These are phyloP conservation scores for Ceratobasidium sp. DNA, from an alignment of 1,284 basidiomycete species.

Conservation along the genomic window DNA sequence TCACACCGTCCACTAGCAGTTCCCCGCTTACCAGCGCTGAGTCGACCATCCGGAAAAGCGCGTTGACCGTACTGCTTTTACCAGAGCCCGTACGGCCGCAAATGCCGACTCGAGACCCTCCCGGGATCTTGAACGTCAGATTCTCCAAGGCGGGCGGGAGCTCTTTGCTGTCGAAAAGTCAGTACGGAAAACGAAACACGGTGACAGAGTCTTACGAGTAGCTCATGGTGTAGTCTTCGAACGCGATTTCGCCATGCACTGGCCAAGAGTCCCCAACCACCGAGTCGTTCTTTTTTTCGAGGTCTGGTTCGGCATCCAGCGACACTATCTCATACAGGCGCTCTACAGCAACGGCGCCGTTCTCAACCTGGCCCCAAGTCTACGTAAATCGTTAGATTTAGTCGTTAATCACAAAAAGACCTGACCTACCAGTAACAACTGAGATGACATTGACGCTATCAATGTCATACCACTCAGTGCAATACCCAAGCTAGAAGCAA, in stretches of 20 bases:
- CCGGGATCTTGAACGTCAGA: not conserved
- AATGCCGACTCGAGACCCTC: not conserved
- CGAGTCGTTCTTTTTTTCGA: not conserved
- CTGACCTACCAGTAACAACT: not conserved
- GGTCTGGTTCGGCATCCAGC: not conserved
- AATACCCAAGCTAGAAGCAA: constrained; percentile 11
- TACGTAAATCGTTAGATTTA: not conserved
- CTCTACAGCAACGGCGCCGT: constrained; percentile 8
- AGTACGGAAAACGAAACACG: not conserved
- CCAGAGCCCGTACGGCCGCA: constrained; percentile 21
- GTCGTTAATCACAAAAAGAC: no score
- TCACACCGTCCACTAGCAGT: not conserved
- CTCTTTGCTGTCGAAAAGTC: not conserved
- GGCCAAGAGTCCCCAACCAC: not conserved
- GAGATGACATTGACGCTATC: not conserved
- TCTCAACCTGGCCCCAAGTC: constrained; percentile 3
- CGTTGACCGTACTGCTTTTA: constrained; percentile 16
- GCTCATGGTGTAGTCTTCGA: constrained; percentile 2
- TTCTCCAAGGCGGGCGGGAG: not conserved
- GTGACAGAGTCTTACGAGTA: not conserved
- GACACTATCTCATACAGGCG: not conserved
- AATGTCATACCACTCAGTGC: not conserved
- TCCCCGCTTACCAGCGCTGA: not conserved
- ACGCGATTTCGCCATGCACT: not conserved
- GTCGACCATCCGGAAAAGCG: constrained; percentile 1